Conservation (phyloP, 345 rosid species). For the Rhodamnia rubescens region DNA sequence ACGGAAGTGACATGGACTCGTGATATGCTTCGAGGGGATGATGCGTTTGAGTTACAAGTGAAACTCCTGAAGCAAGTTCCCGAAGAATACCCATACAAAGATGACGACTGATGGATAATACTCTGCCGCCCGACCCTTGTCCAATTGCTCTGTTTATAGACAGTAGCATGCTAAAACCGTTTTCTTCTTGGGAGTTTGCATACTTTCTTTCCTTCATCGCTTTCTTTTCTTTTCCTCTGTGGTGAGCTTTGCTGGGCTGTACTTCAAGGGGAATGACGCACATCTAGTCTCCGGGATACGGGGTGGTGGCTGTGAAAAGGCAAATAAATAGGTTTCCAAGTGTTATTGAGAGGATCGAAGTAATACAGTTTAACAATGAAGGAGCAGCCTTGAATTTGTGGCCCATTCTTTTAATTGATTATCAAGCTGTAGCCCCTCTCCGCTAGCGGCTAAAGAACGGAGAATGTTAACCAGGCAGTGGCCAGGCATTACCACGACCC, state of each 20-base stretch:
- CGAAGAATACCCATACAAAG: constrained; percentile 93
- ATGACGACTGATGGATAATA: constrained; percentile 44
- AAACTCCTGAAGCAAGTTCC: constrained; percentile 85
- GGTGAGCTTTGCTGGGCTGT: not conserved
- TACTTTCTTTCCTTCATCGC: not conserved
- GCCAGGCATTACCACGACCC: not conserved
- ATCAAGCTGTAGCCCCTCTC: not conserved
- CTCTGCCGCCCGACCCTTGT: not conserved
- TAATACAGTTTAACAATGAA: not conserved
- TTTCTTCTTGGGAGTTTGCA: not conserved
- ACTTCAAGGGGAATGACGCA: not conserved
- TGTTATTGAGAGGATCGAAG: not conserved
- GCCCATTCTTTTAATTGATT: not conserved
- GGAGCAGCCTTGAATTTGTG: not conserved
- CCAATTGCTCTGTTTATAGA: not conserved
- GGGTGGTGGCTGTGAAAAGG: not conserved
- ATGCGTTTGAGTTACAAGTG: constrained; percentile 82
- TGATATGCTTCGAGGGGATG: constrained; percentile 85
- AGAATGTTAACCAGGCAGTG: not conserved
- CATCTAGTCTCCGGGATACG: not conserved
- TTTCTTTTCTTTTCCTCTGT: not conserved
- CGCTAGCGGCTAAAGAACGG: not conserved
- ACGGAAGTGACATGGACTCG: constrained; percentile 88
- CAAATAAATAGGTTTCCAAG: not conserved
- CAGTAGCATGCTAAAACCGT: not conserved